phyloP scores from a whole-genome alignment of 1,139 yeast genomes.

The Scheffersomyces quercinus region DNA sequence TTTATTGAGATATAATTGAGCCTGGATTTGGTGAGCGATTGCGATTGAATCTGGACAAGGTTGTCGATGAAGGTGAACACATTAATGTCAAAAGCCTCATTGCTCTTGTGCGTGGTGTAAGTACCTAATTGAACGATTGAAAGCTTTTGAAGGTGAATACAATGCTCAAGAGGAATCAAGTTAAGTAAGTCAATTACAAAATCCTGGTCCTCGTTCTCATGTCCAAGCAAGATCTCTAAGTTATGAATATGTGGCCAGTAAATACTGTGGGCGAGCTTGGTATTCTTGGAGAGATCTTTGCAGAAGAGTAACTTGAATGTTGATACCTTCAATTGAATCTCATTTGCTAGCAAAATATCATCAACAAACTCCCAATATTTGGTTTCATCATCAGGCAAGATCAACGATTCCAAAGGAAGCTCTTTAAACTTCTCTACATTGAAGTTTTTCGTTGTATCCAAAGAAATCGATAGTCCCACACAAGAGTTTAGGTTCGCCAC shows the following conservation, averaged over 20 bases:
- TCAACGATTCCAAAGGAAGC: constrained; percentile 11
- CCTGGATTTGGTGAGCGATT: constrained; percentile 22
- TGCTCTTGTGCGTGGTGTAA: constrained; percentile 47
- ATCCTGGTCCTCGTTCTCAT: constrained; percentile 1
- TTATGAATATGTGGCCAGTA: constrained; percentile 19
- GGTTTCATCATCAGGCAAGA: constrained; percentile 14
- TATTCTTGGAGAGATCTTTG: constrained; percentile 5
- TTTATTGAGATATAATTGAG: constrained; percentile 44
- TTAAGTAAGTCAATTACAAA: constrained; percentile 7
- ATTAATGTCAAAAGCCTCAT: constrained; percentile 59
- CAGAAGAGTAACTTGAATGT: constrained; percentile 20
- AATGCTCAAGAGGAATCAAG: constrained; percentile 9
- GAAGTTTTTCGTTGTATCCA: not conserved
- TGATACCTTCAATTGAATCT: constrained; percentile 8
- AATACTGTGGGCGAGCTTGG: constrained; percentile 8
- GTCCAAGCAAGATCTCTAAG: constrained; percentile 27
- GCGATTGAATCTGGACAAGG: constrained; percentile 12
- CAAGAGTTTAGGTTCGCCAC: not conserved
- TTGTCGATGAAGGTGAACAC: constrained; percentile 44
- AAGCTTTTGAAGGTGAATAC: constrained; percentile 30
- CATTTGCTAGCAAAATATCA: constrained; percentile 5
- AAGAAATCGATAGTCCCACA: not conserved
- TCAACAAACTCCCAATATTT: constrained; percentile 18
- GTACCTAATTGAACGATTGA: constrained; percentile 49
- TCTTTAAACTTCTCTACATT: not conserved